phyloP scores from a whole-genome alignment of 768 basidiomycete species.

The Lactarius pseudohatsudake region DNA sequence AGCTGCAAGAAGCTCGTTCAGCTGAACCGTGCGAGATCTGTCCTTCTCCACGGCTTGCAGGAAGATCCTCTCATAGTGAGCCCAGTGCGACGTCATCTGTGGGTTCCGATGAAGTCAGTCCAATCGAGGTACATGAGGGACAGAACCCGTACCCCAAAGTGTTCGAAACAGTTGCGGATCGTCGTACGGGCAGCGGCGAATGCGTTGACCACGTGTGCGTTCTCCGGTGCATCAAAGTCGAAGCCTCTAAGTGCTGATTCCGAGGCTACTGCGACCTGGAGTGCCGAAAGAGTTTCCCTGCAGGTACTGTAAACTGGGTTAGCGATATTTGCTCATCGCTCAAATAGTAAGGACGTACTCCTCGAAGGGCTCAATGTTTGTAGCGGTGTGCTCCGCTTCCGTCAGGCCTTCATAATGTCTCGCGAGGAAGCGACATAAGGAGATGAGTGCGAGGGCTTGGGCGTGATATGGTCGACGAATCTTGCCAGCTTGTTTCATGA shows the following conservation, averaged over 20 bases:
- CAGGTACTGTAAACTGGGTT: conserved; percentile 11
- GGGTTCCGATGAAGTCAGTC: not conserved
- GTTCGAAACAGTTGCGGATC: conserved; percentile 19
- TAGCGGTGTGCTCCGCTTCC: conserved; percentile 18
- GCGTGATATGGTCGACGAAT: conserved; percentile 24
- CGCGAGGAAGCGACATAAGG: conserved; percentile 25
- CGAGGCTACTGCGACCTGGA: conserved; percentile 15
- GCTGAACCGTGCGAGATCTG: conserved; percentile 16
- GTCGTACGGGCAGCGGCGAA: conserved; percentile 12
- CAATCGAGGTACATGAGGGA: not conserved
- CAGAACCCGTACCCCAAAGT: conserved; percentile 19
- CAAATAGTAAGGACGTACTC: conserved; percentile 12
- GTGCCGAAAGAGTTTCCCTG: conserved; percentile 12
- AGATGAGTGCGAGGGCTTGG: conserved; percentile 23
- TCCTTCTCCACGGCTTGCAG: conserved; percentile 25
- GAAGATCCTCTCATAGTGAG: conserved; percentile 22
- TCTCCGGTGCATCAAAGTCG: conserved; percentile 19
- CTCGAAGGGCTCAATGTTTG: conserved; percentile 22
- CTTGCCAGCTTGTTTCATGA: conserved; percentile 24
- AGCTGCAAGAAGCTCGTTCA: conserved; percentile 18
- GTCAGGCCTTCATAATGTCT: conserved; percentile 23
- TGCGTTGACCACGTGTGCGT: conserved; percentile 1
- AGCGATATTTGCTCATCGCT: not conserved
- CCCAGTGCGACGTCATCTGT: conserved; percentile 20
- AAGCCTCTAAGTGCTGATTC: conserved; percentile 6